Conservation (phyloP, 306 rosid genomes). For the Carpinus viminea region DNA sequence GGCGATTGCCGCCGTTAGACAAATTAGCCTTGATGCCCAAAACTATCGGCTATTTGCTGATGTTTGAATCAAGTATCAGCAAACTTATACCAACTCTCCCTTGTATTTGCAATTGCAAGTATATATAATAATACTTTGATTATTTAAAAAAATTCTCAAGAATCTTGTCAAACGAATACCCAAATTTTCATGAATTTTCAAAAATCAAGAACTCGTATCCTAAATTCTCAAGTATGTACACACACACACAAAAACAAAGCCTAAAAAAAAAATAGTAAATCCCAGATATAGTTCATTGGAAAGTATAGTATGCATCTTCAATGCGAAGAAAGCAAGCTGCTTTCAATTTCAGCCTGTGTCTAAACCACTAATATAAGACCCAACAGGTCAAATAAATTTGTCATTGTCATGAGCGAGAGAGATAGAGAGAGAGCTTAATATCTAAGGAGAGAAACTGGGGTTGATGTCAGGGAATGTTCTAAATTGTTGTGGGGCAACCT, state of each 20-base stretch:
- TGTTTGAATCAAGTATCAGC: slow-evolving; percentile 27
- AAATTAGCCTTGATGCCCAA: slow-evolving; percentile 63
- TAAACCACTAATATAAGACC: not conserved
- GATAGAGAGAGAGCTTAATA: not conserved
- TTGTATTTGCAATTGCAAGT: too few species aligned
- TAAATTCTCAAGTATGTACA: too few species aligned
- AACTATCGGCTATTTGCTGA: slow-evolving; percentile 62
- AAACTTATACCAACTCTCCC: too few species aligned
- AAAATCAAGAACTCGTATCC: too few species aligned
- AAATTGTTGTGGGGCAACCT: not conserved
- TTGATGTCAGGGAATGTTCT: slow-evolving; percentile 12
- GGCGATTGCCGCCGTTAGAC: slow-evolving; percentile 71
- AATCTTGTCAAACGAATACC: too few species aligned
- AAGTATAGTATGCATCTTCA: not conserved
- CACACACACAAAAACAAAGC: too few species aligned
- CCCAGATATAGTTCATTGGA: not conserved
- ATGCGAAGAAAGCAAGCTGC: slow-evolving; percentile 1
- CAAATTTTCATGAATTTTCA: too few species aligned
- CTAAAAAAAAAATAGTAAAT: not conserved
- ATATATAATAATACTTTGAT: too few species aligned
- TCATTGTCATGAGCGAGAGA: not conserved
- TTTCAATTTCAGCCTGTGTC: not conserved
- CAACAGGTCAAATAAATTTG: not conserved
- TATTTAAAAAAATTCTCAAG: too few species aligned
- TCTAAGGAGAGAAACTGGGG: slow-evolving; percentile 7